Conservation (phyloP, 2,329 filamentous ascomycete species). For the Xylaria sp. region DNA sequence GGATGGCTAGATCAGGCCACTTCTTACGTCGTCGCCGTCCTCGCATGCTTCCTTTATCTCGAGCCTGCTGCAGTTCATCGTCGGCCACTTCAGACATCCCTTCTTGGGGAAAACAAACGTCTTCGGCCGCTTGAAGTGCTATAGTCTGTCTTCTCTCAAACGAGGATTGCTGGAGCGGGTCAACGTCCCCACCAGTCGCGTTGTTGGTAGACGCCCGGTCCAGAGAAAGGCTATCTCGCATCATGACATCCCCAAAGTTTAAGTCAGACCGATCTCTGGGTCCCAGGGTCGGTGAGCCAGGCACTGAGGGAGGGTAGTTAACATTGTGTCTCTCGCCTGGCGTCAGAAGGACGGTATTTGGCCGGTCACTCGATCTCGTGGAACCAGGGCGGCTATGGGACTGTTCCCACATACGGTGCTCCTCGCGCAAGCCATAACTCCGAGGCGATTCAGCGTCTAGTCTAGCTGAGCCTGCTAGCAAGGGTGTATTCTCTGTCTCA, state of each 20-base stretch:
- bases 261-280: constrained; percentile 62
- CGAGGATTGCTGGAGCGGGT: constrained; percentile 48
- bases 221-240: constrained; percentile 70
- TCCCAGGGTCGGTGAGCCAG: constrained; percentile 68
- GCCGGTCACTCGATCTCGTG: constrained; percentile 60
- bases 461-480: constrained; percentile 60
- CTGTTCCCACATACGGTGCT: constrained; percentile 48
- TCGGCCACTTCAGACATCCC: constrained; percentile 83
- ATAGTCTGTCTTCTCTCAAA: constrained; percentile 67
- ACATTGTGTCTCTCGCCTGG: constrained; percentile 66
- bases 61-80: constrained; percentile 71
- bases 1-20: constrained; percentile 86
- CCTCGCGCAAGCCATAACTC: constrained; percentile 59
- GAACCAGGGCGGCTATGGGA: constrained; percentile 59
- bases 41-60: constrained; percentile 54
- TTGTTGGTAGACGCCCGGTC: constrained; percentile 39
- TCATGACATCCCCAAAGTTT: constrained; percentile 76
- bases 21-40: constrained; percentile 69
- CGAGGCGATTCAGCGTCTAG: constrained; percentile 48
- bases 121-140: constrained; percentile 76
- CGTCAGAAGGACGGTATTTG: constrained; percentile 46
- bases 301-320: constrained; percentile 76
- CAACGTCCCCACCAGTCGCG: constrained; percentile 40
- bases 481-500: constrained; percentile 66
- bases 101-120: constrained; percentile 91